Evolutionary conservation across 202 grass and related monocot genomes (phyloP).

Genomic region (Panicum hallii): DNA sequence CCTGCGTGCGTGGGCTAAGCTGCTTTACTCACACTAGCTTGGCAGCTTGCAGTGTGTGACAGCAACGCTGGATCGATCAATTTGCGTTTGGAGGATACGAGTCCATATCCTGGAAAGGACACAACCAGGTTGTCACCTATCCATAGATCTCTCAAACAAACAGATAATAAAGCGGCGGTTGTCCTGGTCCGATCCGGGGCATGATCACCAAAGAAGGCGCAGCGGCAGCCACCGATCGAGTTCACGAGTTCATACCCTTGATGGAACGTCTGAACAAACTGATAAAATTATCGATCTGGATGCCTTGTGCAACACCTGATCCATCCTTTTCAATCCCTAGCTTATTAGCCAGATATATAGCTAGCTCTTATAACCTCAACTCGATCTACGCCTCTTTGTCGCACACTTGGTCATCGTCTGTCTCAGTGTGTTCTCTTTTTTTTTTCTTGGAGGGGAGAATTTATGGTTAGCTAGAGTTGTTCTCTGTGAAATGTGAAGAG

Average conservation of each 20-base stretch:
- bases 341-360: neutral
- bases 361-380: neutral
- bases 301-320: slow-evolving; percentile 1
- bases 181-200: neutral
- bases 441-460: neutral
- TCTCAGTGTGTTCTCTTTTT: neutral
- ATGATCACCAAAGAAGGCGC: slow-evolving; percentile 23
- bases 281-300: neutral
- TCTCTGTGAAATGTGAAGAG: neutral
- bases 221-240: slow-evolving; percentile 9
- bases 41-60: neutral
- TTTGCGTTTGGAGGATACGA: slow-evolving; percentile 22
- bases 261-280: slow-evolving; percentile 52
- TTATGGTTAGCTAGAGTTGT: neutral
- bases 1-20: neutral
- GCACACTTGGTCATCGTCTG: neutral
- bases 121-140: slow-evolving; percentile 36
- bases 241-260: slow-evolving; percentile 40
- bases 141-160: slow-evolving; percentile 26
- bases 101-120: slow-evolving; percentile 47
- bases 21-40: neutral
- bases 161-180: neutral
- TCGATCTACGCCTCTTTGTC: neutral
- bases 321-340: neutral
- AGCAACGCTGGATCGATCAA: neutral